These are phyloP conservation scores for Allium fistulosum DNA, from an alignment of 106 monocot genomes.

Conservation along the genomic window DNA sequence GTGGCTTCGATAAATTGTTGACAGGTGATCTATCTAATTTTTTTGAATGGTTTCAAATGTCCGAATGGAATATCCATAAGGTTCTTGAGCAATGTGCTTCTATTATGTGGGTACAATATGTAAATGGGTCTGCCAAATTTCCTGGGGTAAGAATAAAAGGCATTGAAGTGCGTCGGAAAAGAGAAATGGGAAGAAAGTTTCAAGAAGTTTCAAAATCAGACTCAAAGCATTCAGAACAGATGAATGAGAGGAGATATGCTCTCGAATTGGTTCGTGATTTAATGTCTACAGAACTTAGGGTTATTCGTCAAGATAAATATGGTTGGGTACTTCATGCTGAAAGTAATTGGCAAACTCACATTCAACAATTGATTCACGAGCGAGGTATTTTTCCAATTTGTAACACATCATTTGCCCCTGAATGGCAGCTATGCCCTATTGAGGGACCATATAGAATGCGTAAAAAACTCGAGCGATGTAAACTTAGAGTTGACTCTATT, in stretches of 20 bases:
- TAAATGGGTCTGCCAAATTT: slow-evolving; percentile 73
- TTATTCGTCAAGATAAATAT: slow-evolving; percentile 97
- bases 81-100: slow-evolving; percentile 84
- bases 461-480: slow-evolving; percentile 89
- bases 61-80: slow-evolving; percentile 60
- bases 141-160: slow-evolving; percentile 92
- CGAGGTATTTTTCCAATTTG: slow-evolving; percentile 76
- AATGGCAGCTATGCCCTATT: slow-evolving; percentile 91
- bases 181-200: slow-evolving; percentile 78
- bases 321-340: slow-evolving; percentile 99
- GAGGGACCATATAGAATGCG: slow-evolving; percentile 99
- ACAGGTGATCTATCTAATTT: slow-evolving; percentile 61
- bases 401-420: slow-evolving; percentile 36
- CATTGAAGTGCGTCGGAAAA: slow-evolving; percentile 78
- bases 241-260: slow-evolving; percentile 69
- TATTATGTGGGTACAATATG: slow-evolving; percentile 87
- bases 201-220: slow-evolving; percentile 65
- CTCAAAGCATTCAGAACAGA: slow-evolving; percentile 62
- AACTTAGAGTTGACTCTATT: slow-evolving; percentile 50
- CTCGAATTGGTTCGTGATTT: slow-evolving; percentile 82
- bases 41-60: slow-evolving; percentile 75
- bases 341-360: slow-evolving; percentile 89
- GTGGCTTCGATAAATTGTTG: slow-evolving; percentile 88
- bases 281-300: slow-evolving; percentile 92
- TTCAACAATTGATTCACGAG: slow-evolving; percentile 91